Base-by-base conservation (phyloP, 2,329 filamentous ascomycete species). In the Paraconiothyrium sp. region DNA sequence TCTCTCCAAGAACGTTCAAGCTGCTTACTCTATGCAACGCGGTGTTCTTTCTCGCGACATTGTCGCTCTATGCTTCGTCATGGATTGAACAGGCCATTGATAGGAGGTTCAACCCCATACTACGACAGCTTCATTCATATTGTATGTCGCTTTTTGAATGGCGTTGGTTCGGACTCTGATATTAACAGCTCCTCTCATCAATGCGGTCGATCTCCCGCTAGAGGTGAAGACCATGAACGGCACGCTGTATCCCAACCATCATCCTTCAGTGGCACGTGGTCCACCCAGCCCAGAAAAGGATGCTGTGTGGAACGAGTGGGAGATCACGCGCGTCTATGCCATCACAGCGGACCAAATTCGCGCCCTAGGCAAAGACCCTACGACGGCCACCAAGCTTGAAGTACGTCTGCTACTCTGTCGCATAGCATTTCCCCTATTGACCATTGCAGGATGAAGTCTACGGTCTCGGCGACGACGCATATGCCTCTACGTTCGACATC, bases 261-360 rank as follows among this genome's bases (percentile, higher is more conserved):
- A 46, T 34, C 39, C 52, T 5, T 55, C 52, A n/a, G 52, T 55
- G 20, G 52, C 52, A 20, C 52, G 52, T 14, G 39, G 37, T 16
- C 52, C 52, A 34, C 63, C 63, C 9, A 63, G 57, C 39, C 56
- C 63, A n/a, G 49, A 57, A 14, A 61, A 54, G 9, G 63, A 66
- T 14, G 59, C 55, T 16, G 54, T 57, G 16, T 66, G 61, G 63
- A 58, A 61, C n/a, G 61, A 61, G 34, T 66, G 63, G 63, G 63
- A 63, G 54, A 34, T 66, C 20, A 66, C 63, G 24, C 61, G 61
- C 13, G 61, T 63, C 14, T 63, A 55, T 30, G 57, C 63, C 11
- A 49, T 66, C 10, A 56, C 63, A 46, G 47, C 27, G 4, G 58
- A 59, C 9, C 48, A 61, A 46, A 48, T 66, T 7, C 35, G 56